Conservation (phyloP, 768 basidiomycete genomes). For the Termitomyces sp. region DNA sequence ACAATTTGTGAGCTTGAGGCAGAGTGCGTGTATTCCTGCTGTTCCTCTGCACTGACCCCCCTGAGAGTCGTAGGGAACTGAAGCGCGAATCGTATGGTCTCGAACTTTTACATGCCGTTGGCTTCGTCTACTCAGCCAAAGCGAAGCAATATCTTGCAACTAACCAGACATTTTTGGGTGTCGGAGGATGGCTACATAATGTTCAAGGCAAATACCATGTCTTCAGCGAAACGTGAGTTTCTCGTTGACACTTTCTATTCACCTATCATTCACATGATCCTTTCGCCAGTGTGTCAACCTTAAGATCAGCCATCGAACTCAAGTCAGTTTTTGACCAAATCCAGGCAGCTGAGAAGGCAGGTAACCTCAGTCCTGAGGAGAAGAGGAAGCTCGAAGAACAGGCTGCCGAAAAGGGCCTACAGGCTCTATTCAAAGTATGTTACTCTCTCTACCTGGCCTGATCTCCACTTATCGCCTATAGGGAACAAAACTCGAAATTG, state of each 20-base stretch:
- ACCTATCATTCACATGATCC: neutral
- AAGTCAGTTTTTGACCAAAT: constrained; percentile 92
- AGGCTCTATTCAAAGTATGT: constrained; percentile 85
- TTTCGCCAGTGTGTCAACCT: constrained; percentile 66
- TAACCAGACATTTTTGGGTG: constrained; percentile 68
- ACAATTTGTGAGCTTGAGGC: constrained; percentile 81
- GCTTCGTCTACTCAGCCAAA: constrained; percentile 81
- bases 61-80: constrained; percentile 56
- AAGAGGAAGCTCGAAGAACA: constrained; percentile 84
- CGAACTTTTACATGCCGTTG: constrained; percentile 82
- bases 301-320: constrained; percentile 84
- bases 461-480: constrained; percentile 23
- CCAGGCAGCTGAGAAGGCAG: constrained; percentile 84
- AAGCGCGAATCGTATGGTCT: constrained; percentile 85
- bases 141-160: constrained; percentile 82
- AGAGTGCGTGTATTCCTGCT: constrained; percentile 49
- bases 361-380: constrained; percentile 75
- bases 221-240: constrained; percentile 86
- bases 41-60: neutral
- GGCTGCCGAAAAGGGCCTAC: constrained; percentile 89
- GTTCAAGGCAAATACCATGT: constrained; percentile 92
- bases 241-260: neutral
- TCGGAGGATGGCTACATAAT: constrained; percentile 92
- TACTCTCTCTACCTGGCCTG: neutral
- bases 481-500: constrained; percentile 91